Evolutionary conservation across 2,329 filamentous ascomycete genomes (phyloP).

Genomic region (Aspergillus fructus): DNA sequence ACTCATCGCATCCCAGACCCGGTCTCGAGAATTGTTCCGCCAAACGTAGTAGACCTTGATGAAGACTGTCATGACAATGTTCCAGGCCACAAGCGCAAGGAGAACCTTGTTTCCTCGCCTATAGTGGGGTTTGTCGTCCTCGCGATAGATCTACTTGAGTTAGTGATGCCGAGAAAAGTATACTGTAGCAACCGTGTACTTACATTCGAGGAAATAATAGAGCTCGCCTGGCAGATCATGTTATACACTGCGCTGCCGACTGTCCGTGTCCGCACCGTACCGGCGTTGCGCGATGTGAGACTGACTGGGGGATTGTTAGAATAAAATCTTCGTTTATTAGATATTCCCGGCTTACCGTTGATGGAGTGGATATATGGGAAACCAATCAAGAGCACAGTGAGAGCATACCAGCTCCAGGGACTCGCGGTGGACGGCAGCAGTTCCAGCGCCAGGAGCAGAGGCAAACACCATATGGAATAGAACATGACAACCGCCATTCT

Average conservation of each 20-base stretch:
- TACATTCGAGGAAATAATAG: slow-evolving; percentile 32
- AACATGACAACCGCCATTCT: slow-evolving; percentile 50
- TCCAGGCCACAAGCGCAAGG: slow-evolving; percentile 49
- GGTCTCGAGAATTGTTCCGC: slow-evolving; percentile 35
- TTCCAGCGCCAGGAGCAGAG: slow-evolving; percentile 1
- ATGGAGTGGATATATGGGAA: slow-evolving; percentile 4
- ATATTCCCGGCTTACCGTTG: slow-evolving; percentile 53
- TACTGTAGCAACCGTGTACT: background rate
- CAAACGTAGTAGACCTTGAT: slow-evolving; percentile 32
- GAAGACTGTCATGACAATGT: slow-evolving; percentile 49
- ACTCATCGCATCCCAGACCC: slow-evolving; percentile 46
- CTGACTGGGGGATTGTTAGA: background rate
- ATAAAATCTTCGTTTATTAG: slow-evolving; percentile 24
- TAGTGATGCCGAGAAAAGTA: background rate
- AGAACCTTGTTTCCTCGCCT: slow-evolving; percentile 52
- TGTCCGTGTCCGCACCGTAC: slow-evolving; percentile 43
- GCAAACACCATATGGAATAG: slow-evolving; percentile 3
- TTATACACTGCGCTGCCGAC: slow-evolving; percentile 47
- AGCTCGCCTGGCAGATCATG: slow-evolving; percentile 45
- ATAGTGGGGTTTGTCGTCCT: slow-evolving; percentile 52
- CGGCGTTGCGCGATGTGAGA: slow-evolving; percentile 56
- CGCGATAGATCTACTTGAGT: slow-evolving; percentile 20
- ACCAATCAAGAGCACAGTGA: background rate
- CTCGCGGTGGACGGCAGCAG: background rate
- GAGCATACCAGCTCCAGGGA: background rate